These are phyloP conservation scores for Phanerochaete sordida DNA, from an alignment of 768 basidiomycete genomes.

Conservation along the genomic window DNA sequence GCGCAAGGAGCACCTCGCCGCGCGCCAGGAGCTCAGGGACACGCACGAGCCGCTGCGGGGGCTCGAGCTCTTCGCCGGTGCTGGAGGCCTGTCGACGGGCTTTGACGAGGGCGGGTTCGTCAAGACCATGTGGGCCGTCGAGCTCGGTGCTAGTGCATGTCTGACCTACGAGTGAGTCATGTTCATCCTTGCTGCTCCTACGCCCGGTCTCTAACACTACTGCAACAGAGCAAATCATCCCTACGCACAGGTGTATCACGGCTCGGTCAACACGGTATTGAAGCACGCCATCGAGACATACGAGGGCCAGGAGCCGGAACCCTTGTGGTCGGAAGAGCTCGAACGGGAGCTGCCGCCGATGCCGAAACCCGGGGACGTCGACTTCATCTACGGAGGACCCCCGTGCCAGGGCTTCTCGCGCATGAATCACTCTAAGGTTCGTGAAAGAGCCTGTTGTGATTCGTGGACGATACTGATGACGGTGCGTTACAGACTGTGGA, in stretches of 20 bases:
- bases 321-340: conserved; percentile 29
- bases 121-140: conserved; percentile 68
- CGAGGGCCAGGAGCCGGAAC: conserved; percentile 37
- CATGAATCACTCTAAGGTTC: conserved; percentile 60
- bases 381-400: conserved; percentile 73
- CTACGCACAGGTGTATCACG: conserved; percentile 55
- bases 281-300: conserved; percentile 50
- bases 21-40: conserved; percentile 41
- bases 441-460: conserved; percentile 3
- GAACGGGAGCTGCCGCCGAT: conserved; percentile 40
- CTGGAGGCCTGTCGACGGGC: conserved; percentile 72
- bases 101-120: conserved; percentile 59
- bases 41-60: conserved; percentile 24
- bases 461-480: not conserved
- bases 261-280: conserved; percentile 58
- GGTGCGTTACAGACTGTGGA: conserved; percentile 41
- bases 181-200: not conserved
- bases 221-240: conserved; percentile 61
- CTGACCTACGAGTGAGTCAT: conserved; percentile 53
- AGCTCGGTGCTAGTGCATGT: conserved; percentile 61
- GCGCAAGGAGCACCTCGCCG: conserved; percentile 27
- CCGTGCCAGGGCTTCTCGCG: conserved; percentile 73
- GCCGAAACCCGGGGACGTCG: conserved; percentile 58
- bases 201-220: not conserved
- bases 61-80: conserved; percentile 71